phyloP scores from a whole-genome alignment of 768 basidiomycete genomes.

The Sistotremastrum suecicum region DNA sequence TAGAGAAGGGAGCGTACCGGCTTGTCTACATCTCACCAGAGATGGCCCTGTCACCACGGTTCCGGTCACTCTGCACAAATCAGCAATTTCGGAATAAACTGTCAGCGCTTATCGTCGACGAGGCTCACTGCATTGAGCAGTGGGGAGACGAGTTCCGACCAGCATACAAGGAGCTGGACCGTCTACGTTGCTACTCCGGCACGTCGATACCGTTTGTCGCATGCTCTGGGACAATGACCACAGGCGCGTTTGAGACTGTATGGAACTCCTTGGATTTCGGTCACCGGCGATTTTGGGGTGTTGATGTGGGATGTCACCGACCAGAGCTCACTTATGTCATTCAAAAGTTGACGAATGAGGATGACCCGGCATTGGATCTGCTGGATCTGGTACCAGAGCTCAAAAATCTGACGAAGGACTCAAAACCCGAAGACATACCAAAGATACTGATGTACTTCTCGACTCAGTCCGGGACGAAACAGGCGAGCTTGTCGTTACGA shows the following conservation, averaged over 20 bases:
- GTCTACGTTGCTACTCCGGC: slow-evolving; percentile 13
- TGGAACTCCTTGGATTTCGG: too few species aligned
- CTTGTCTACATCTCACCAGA: slow-evolving; percentile 14
- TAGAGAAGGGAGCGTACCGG: too few species aligned
- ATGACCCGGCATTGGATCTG: slow-evolving; percentile 9
- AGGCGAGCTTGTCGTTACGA: slow-evolving; percentile 7
- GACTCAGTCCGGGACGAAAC: slow-evolving; percentile 5
- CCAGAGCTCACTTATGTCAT: slow-evolving; percentile 14
- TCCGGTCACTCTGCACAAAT: slow-evolving; percentile 17
- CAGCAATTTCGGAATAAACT: slow-evolving; percentile 13
- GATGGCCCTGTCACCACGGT: slow-evolving; percentile 15
- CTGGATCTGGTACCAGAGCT: slow-evolving; percentile 11
- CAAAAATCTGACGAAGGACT: slow-evolving; percentile 4
- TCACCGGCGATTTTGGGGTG: slow-evolving; percentile 10
- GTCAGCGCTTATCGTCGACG: slow-evolving; percentile 16
- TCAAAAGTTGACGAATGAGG: slow-evolving; percentile 4
- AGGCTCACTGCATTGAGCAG: slow-evolving; percentile 21
- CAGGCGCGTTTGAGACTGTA: too few species aligned
- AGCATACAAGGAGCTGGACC: slow-evolving; percentile 12
- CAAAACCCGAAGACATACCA: slow-evolving; percentile 4
- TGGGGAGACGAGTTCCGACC: slow-evolving; percentile 16
- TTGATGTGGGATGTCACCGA: slow-evolving; percentile 16
- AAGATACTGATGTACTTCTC: slow-evolving; percentile 14
- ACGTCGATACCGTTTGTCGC: slow-evolving; percentile 16
- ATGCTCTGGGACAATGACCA: slow-evolving; percentile 15